Base-by-base conservation (phyloP, 345 rosid species). In the Rhodamnia argentea region DNA sequence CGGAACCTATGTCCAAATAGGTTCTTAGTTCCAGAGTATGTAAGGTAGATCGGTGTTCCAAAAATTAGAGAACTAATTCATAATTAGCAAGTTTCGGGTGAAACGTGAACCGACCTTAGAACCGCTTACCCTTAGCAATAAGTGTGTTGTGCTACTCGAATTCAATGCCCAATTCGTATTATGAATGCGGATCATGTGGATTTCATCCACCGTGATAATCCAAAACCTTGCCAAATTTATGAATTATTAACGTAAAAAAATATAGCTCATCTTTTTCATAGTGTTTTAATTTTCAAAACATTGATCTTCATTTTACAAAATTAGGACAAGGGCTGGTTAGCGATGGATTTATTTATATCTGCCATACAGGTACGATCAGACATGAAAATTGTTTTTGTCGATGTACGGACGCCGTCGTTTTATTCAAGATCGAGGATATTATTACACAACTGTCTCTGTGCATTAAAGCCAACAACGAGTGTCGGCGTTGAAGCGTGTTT, bases 81-180 rank as follows among this genome's bases (percentile, higher is more conserved):
- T 10, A 50, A 50, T 47, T 47, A 10, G 10, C 50, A 47, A 47
- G 50, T 44, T 44, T 8, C 8, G 8, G 47, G 47, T 44, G 47
- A 8, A 47, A 47, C 51, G 2, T 47, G 11, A 47, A 47, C 51
- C 51, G 51, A 47, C 51, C 11, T 47, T 47, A 2, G 11, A 47
- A 47, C 11, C 11, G 2, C 51, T 47, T 9, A 10, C 11, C 2
- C 51, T 3, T 47, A 10, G 12, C 11, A 14, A 62, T 0, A 27
- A 27, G 22, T 3, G 75, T 0, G 5, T 1, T 10, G 20, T 20
- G 11, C 22, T 27, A 0, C 5, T 62, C 7, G 22, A 20, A 27
- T 62, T 27, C 11, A 62, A 7, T 27, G 22, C 1, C 2, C 2
- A 1, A 13, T 14, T 13, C 6, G 9, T 0, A n/a, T 29, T 59